Percentiles rank a stretch among this genome's conserved stretches.
phyloP scores from a whole-genome alignment of 495 filamentous ascomycete genomes.

The Cryomyces antarcticus region DNA sequence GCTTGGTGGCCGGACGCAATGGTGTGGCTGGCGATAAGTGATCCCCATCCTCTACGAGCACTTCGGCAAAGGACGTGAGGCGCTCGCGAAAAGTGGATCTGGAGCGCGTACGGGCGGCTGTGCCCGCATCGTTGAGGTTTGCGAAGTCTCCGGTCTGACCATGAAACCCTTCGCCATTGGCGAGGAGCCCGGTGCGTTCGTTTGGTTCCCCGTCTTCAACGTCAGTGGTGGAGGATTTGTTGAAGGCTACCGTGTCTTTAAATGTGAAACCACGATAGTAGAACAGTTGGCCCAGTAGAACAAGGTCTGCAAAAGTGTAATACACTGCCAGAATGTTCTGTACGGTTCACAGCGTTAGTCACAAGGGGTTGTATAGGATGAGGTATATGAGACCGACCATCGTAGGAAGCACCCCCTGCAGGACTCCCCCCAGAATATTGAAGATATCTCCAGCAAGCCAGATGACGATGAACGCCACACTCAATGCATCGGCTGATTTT shows the following conservation, averaged over 20 bases:
- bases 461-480: conserved; percentile 69
- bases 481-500: conserved; percentile 70
- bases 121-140: conserved; percentile 1
- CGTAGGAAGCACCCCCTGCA: conserved; percentile 89
- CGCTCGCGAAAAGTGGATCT: conserved; percentile 22
- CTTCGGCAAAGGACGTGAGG: conserved; percentile 22
- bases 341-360: background rate
- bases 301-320: conserved; percentile 84
- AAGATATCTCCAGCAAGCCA: conserved; percentile 93
- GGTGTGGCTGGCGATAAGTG: conserved; percentile 72
- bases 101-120: conserved; percentile 9
- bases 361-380: background rate
- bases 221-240: background rate
- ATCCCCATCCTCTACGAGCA: conserved; percentile 21
- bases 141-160: background rate
- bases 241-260: conserved; percentile 25
- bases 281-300: conserved; percentile 73
- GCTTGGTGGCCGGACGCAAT: conserved; percentile 12
- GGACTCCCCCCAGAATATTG: conserved; percentile 77
- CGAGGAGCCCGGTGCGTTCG: conserved; percentile 11
- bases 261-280: conserved; percentile 78
- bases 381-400: conserved; percentile 31
- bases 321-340: conserved; percentile 77
- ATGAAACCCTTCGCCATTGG: conserved; percentile 4
- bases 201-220: conserved; percentile 1